Evolutionary conservation across 306 rosid genomes (phyloP).

Genomic region (peach (Prunus persica)): Prunus_persica_NCBIv2 NC_034014.1:27159501-27160000

Average conservation of each 20-base stretch:
- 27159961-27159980: constrained; percentile 11
- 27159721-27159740: constrained; percentile 49
- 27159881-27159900: constrained; percentile 52
- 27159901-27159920: constrained; percentile 68
- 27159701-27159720: constrained; percentile 73
- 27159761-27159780: constrained; percentile 66
- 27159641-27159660: constrained; percentile 57
- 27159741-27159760: constrained; percentile 41
- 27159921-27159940: constrained; percentile 66
- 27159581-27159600: not conserved
- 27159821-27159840: not conserved
- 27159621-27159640: constrained; percentile 59
- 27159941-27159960: constrained; percentile 63
- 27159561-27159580: no score
- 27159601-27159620: constrained; percentile 17
- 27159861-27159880: constrained; percentile 43
- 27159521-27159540: not conserved
- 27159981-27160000: constrained; percentile 1
- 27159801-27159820: not conserved
- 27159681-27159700: constrained; percentile 61
- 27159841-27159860: not conserved
- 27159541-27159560: not conserved
- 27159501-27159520: not conserved
- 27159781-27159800: constrained; percentile 13
- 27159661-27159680: constrained; percentile 49